These are phyloP conservation scores for Penicillium chermesinum DNA, from an alignment of 495 filamentous ascomycete species.

Conservation along the genomic window DNA sequence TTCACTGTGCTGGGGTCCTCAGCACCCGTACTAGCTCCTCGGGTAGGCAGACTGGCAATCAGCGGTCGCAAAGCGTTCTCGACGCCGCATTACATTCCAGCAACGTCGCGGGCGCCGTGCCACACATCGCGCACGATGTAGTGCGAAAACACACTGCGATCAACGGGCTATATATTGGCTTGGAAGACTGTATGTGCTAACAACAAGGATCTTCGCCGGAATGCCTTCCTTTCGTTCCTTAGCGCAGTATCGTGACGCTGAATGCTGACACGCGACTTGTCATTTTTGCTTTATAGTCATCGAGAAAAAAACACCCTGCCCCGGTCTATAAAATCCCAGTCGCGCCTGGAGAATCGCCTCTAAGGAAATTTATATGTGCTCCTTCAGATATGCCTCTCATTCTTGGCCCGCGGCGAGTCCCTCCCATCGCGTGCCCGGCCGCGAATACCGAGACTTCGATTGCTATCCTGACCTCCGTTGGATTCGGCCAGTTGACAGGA, in stretches of 20 bases:
- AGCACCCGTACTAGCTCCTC: conserved; percentile 32
- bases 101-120: conserved; percentile 78
- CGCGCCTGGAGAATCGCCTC: conserved; percentile 40
- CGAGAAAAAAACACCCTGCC: conserved; percentile 51
- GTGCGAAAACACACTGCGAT: conserved; percentile 59
- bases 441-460: conserved; percentile 70
- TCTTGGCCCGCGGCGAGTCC: conserved; percentile 72
- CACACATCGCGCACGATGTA: conserved; percentile 86
- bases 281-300: conserved; percentile 57
- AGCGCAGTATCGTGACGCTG: too few relatives aligned
- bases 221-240: too few relatives aligned
- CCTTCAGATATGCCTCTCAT: conserved; percentile 55
- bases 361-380: conserved; percentile 69
- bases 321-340: conserved; percentile 47
- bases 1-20: conserved; percentile 28
- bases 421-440: conserved; percentile 65
- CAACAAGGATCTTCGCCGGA: not conserved
- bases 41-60: conserved; percentile 61
- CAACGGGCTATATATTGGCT: conserved; percentile 66
- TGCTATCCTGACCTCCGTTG: conserved; percentile 74
- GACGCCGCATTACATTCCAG: conserved; percentile 76
- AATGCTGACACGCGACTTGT: conserved; percentile 26
- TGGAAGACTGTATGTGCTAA: conserved; percentile 82
- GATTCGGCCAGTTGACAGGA: conserved; percentile 65
- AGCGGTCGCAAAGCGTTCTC: conserved; percentile 55